A percentile compares a stretch with the other conserved stretches of the same genome.
phyloP scores from a whole-genome alignment of 257 asterid genomes.

The Galeopsis tetrahit region DNA sequence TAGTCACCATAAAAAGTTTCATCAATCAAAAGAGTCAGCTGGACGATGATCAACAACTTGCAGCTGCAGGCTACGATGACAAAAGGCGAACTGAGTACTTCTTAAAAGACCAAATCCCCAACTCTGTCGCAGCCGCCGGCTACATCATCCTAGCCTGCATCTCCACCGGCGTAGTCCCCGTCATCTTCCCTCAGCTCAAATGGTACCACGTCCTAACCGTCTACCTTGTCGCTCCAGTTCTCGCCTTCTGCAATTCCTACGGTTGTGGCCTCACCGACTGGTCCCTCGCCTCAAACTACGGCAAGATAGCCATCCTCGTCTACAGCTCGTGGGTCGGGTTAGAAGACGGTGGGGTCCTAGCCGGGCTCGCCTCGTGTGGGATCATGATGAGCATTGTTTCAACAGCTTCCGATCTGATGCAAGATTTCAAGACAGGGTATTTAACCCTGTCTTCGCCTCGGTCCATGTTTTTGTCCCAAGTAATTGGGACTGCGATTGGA shows the following conservation, averaged over 20 bases:
- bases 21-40: too few relatives aligned
- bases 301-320: constrained; percentile 51
- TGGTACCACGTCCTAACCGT: constrained; percentile 55
- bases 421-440: constrained; percentile 72
- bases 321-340: too few relatives aligned
- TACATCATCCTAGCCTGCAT: constrained; percentile 44
- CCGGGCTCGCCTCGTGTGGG: constrained; percentile 70
- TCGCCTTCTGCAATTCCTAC: constrained; percentile 71
- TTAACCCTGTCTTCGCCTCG: constrained; percentile 69
- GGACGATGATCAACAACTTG: too few relatives aligned
- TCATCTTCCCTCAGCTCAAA: constrained; percentile 52
- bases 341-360: constrained; percentile 10
- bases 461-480: constrained; percentile 74
- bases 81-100: constrained; percentile 46
- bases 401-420: constrained; percentile 66
- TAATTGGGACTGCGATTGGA: constrained; percentile 56
- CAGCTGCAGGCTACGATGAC: constrained; percentile 30
- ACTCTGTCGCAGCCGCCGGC: constrained; percentile 48
- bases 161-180: constrained; percentile 52
- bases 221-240: constrained; percentile 57
- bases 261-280: constrained; percentile 65
- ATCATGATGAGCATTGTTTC: constrained; percentile 68
- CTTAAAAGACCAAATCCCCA: constrained; percentile 62
- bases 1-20: too few relatives aligned
- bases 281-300: constrained; percentile 59